phyloP scores from a whole-genome alignment of 2,329 filamentous ascomycete genomes.

The Colletotrichum sp. region DNA sequence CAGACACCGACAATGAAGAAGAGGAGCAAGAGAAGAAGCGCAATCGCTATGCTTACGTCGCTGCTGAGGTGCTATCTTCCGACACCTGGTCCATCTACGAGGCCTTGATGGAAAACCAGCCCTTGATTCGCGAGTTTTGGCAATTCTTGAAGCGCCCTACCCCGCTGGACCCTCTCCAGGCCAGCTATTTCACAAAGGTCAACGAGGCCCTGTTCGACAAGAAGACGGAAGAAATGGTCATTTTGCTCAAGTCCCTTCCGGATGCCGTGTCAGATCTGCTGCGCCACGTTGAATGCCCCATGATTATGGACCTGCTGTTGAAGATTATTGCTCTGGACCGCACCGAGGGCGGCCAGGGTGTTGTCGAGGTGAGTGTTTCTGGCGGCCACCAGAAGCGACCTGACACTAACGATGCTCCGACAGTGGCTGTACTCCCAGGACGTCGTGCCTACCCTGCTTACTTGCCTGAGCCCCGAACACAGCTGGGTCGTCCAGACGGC shows the following conservation, averaged over 20 bases:
- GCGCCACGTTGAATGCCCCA: conserved; percentile 93
- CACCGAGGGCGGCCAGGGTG: conserved; percentile 86
- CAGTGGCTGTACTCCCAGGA: conserved; percentile 93
- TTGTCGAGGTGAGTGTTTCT: conserved; percentile 77
- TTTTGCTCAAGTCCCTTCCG: conserved; percentile 83
- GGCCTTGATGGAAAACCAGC: conserved; percentile 83
- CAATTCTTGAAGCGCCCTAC: conserved; percentile 83
- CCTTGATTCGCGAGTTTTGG: conserved; percentile 86
- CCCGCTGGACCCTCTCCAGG: conserved; percentile 89
- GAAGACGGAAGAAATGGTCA: conserved; percentile 97
- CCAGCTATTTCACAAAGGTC: conserved; percentile 98
- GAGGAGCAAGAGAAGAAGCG: conserved; percentile 90
- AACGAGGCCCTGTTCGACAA: conserved; percentile 98
- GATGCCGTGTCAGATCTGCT: conserved; percentile 85
- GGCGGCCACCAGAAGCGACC: not conserved
- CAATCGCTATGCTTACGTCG: conserved; percentile 91
- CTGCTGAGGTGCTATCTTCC: conserved; percentile 91
- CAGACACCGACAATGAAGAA: conserved; percentile 55
- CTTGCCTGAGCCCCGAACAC: conserved; percentile 84
- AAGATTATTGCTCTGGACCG: conserved; percentile 98
- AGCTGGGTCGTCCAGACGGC: conserved; percentile 93
- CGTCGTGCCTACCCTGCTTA: conserved; percentile 84
- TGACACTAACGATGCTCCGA: not conserved
- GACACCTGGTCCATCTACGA: conserved; percentile 98
- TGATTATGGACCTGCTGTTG: conserved; percentile 96